Evolutionary conservation across 805 yeast species (phyloP), one percentile per base, ranked within the genome.

Genomic region (Schizosaccharomyces osmophilus): DNA sequence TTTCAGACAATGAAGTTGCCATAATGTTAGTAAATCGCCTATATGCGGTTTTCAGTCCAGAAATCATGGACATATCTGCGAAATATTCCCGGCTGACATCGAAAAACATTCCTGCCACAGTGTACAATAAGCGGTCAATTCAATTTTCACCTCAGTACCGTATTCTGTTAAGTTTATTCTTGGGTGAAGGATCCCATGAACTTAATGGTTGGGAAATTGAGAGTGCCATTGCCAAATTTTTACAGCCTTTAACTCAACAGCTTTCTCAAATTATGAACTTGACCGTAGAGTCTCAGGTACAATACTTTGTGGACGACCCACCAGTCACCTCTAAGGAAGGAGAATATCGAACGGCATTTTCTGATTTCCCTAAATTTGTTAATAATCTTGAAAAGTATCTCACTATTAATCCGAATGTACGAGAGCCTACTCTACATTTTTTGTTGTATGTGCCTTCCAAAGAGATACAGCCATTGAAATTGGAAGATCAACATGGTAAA

Each of bases 181-280:
- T 80, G 31, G 95, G 93, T 60, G 73, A 67, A 6, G 74, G 71
- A 3, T 82, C 80, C 64, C 84, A 85, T 0, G 71, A 74, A 19
- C 80, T 83, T 2, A 73, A 86, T 8, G 74, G 75, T 3, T 90
- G 97, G 96, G 86, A 85, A 43, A 79, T 86, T 58, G 82, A 78
- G 15, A 63, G 71, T 1, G 78, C 84, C 4, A 66, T 83, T 11
- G 68, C 74, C n/a, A 67, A 70, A 19, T 70, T 73, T 63, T 80
- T 87, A 65, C 67, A 73, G 1, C 84, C 87, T 1, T 77, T 85
- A 32, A 72, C 85, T 60, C 66, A 73, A 0, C 71, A 74, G 31
- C 72, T 89, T 61, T 68, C 75, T 6, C 77, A 78, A 43, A 77
- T 80, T 64, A 79, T 87, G 41, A 82, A 84, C 66, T 81, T 90